Conservation (phyloP, 257 asterid genomes). For the Plectranthus barbatus region DNA sequence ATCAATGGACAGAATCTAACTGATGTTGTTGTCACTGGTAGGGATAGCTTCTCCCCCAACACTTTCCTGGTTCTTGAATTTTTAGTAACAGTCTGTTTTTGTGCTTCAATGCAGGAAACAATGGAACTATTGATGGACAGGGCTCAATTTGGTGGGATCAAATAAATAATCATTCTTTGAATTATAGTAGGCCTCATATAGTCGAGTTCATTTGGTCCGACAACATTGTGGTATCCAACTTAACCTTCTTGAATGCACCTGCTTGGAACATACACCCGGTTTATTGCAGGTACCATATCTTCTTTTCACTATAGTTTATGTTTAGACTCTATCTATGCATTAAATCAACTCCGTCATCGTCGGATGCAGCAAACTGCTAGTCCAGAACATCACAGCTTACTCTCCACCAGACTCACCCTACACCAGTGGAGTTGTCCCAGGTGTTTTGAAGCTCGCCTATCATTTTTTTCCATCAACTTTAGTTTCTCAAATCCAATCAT, state of each 20-base stretch:
- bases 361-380: constrained; percentile 69
- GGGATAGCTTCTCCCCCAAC: neutral
- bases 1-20: constrained; percentile 46
- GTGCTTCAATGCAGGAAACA: constrained; percentile 53
- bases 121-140: constrained; percentile 93
- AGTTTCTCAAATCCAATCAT: too few species aligned
- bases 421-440: constrained; percentile 90
- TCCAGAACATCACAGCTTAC: constrained; percentile 75
- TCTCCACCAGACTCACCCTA: constrained; percentile 78
- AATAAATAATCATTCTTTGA: constrained; percentile 42
- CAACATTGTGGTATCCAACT: constrained; percentile 70
- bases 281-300: constrained; percentile 73
- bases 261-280: constrained; percentile 81
- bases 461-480: too few species aligned
- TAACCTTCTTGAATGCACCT: constrained; percentile 87
- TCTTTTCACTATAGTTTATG: too few species aligned
- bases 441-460: too few species aligned
- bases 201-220: constrained; percentile 63
- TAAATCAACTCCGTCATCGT: neutral
- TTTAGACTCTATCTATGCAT: too few species aligned
- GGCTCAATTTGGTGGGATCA: constrained; percentile 95
- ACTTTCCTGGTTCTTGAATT: neutral
- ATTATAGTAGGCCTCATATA: constrained; percentile 85
- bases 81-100: neutral
- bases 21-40: constrained; percentile 75